phyloP scores from a whole-genome alignment of 805 yeast species.

The Candida rishiriensis region DNA sequence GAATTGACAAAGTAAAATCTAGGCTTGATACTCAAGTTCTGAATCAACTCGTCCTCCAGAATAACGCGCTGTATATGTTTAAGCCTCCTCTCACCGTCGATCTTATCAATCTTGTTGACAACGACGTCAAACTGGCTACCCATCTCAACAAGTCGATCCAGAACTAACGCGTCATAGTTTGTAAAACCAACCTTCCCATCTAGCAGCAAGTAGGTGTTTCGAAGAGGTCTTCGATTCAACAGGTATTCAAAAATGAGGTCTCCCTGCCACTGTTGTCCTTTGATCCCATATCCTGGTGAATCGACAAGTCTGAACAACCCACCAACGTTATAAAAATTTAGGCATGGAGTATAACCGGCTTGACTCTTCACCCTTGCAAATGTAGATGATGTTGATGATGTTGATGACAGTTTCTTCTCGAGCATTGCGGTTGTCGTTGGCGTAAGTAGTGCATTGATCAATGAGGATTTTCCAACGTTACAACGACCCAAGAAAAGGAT shows the following conservation, averaged over 20 bases:
- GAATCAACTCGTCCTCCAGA: slow-evolving; percentile 30
- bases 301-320: slow-evolving; percentile 66
- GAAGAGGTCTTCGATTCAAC: slow-evolving; percentile 45
- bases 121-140: slow-evolving; percentile 73
- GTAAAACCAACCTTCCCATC: slow-evolving; percentile 58
- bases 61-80: slow-evolving; percentile 37
- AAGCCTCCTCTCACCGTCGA: slow-evolving; percentile 30
- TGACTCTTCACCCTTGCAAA: slow-evolving; percentile 40
- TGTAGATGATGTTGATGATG: slow-evolving; percentile 1
- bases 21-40: slow-evolving; percentile 40
- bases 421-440: too few relatives aligned
- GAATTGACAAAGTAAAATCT: slow-evolving; percentile 50
- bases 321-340: slow-evolving; percentile 69
- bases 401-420: too few relatives aligned
- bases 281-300: slow-evolving; percentile 86
- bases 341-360: slow-evolving; percentile 48
- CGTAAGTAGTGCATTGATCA: slow-evolving; percentile 54
- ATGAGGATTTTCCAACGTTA: slow-evolving; percentile 82
- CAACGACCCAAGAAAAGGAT: slow-evolving; percentile 74
- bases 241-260: slow-evolving; percentile 61
- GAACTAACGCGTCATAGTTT: slow-evolving; percentile 49
- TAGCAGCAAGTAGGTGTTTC: slow-evolving; percentile 56
- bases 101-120: slow-evolving; percentile 70
- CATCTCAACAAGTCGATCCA: slow-evolving; percentile 42
- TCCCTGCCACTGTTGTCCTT: slow-evolving; percentile 67